These are phyloP conservation scores for Fraxinus cuspidata DNA, from an alignment of 257 asterid genomes.

Conservation along the genomic window DNA sequence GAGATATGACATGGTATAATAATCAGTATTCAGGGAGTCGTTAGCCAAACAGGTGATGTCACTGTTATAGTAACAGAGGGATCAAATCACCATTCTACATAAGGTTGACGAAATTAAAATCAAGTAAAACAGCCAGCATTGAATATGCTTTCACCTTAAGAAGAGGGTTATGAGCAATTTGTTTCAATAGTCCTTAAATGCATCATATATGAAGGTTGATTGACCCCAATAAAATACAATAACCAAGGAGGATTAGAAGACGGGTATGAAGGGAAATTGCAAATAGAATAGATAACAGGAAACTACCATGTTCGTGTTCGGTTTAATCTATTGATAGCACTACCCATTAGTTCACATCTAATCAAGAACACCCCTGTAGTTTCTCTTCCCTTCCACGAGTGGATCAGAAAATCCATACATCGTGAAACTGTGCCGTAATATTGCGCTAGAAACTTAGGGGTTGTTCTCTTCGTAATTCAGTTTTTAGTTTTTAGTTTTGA, in stretches of 20 bases:
- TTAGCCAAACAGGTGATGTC: neutral
- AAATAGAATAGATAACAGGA: neutral
- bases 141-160: neutral
- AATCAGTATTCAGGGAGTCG: neutral
- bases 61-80: neutral
- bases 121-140: neutral
- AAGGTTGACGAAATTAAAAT: neutral
- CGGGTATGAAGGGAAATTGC: neutral
- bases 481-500: no score
- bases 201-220: neutral
- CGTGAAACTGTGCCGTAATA: neutral
- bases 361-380: neutral
- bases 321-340: neutral
- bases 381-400: neutral
- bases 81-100: neutral
- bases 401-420: neutral
- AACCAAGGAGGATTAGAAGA: neutral
- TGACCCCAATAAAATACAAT: neutral
- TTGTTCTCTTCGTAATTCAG: no score
- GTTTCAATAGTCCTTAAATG: neutral
- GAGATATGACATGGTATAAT: neutral
- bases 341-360: constrained; percentile 4
- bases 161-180: neutral
- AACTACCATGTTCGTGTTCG: neutral
- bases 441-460: neutral